These are phyloP conservation scores for Sisymbrium altissimum DNA, from an alignment of 345 rosid species.

Conservation along the genomic window DNA sequence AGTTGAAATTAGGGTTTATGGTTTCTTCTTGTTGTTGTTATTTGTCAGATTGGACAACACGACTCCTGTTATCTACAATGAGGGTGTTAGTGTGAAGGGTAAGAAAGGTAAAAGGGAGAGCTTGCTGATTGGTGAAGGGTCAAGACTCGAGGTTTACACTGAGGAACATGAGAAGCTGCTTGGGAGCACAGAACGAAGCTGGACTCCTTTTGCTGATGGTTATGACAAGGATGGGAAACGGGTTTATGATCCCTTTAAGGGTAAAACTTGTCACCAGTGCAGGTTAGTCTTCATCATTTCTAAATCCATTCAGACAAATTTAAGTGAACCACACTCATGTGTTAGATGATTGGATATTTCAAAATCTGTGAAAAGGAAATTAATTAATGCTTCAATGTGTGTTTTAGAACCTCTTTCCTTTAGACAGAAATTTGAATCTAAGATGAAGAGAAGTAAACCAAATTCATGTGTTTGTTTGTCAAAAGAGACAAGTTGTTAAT, in stretches of 20 bases:
- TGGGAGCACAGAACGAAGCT: conserved; percentile 72
- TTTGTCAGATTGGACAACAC: conserved; percentile 58
- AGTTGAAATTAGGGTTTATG: neutral
- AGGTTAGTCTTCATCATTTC: conserved; percentile 37
- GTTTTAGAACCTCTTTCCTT: neutral
- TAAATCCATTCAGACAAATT: neutral
- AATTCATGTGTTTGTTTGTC: neutral
- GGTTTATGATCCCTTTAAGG: conserved; percentile 73
- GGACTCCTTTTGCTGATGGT: conserved; percentile 83
- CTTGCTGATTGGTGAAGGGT: conserved; percentile 42
- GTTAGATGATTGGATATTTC: neutral
- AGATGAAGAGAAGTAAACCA: neutral
- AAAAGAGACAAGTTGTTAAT: neutral
- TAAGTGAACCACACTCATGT: neutral
- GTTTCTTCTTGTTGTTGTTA: neutral
- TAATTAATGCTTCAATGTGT: neutral
- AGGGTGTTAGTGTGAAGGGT: conserved; percentile 36
- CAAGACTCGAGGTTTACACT: conserved; percentile 62
- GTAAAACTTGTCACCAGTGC: conserved; percentile 98
- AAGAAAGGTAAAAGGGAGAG: neutral
- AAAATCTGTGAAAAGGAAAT: neutral
- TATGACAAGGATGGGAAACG: conserved; percentile 64
- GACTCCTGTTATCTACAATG: conserved; percentile 58
- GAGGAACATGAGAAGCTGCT: conserved; percentile 76
- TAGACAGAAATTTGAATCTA: neutral